Evolutionary conservation across 176 grass and related monocot genomes (phyloP), one percentile per base, ranked within the genome.

Genomic region (Otatea glauca): DNA sequence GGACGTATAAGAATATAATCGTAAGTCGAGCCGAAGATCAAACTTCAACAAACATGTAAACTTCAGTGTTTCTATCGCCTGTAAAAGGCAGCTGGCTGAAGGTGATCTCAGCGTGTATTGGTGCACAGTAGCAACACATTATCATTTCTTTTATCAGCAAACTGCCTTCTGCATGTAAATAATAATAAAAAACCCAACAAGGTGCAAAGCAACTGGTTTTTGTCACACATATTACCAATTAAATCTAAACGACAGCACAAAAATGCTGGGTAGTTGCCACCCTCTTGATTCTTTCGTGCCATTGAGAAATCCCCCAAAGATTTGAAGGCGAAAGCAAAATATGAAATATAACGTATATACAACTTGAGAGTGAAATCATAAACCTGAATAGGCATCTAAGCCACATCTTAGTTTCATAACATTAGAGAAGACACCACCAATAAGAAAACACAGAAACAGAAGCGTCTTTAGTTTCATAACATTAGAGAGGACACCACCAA

Each of bases 131-230:
- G 16, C 27, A 80, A 27, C 37, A 74, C 4, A 79, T n/a, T 78
- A 16, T 5, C 17, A 70, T 65, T 44, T 78, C 24, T 65, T 42
- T 41, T 11, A 18, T 27, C 51, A 71, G n/a, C 50, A 71, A 32
- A 76, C 16, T 77, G 9, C 20, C 43, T 77, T 81, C 17, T 63
- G 34, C 5, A 59, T 56, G 10, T 41, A 68, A 61, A 56, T 45
- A 9, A 75, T 29, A 84, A 69, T n/a, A 37, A 37, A 2, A 37
- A 81, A 45, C 3, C 23, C 16, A 80, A 29, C 47, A 32, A 48
- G 68, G 49, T 58, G 70, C 24, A 63, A 74, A 16, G n/a, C 45
- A 86, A 82, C 44, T 9, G 11, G 12, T 41, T 78, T 83, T 59
- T 59, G 9, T 14, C 39, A 66, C 37, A 4, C 35, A 73, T 44